Percentiles rank a stretch among this genome's conserved stretches.
These are phyloP conservation scores for Marchantia polymorpha DNA, from an alignment of 225 moss, liverwort and hornwort genomes.

Conservation along the genomic window DNA sequence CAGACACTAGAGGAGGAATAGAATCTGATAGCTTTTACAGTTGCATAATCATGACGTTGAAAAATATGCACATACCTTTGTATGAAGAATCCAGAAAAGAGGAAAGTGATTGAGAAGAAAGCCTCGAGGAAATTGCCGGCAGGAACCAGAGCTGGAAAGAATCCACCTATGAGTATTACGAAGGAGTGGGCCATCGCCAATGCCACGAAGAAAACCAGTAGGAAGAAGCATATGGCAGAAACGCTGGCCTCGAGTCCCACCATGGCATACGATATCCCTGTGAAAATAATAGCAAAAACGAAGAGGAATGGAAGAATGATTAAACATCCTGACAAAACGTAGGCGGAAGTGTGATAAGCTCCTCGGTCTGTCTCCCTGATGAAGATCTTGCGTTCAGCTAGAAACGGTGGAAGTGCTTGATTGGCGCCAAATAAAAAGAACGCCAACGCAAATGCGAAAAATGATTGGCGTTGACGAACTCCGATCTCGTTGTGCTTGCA, in stretches of 20 bases:
- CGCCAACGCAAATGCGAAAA: conserved; percentile 30
- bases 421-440: conserved; percentile 36
- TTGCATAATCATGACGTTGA: background rate
- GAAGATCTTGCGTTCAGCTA: conserved; percentile 38
- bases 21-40: background rate
- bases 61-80: conserved; percentile 30
- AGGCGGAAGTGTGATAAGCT: conserved; percentile 39
- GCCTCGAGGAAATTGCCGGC: conserved; percentile 39
- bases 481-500: conserved; percentile 22
- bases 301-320: conserved; percentile 37
- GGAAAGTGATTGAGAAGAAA: conserved; percentile 48
- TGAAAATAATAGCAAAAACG: conserved; percentile 32
- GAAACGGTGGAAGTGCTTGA: conserved; percentile 25
- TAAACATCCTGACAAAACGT: conserved; percentile 35
- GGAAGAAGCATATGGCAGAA: conserved; percentile 42
- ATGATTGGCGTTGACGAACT: conserved; percentile 35
- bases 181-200: conserved; percentile 32
- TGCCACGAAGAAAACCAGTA: conserved; percentile 37
- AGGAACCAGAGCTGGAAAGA: conserved; percentile 25
- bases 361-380: conserved; percentile 39
- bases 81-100: conserved; percentile 69
- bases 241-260: conserved; percentile 30
- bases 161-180: conserved; percentile 36
- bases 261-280: conserved; percentile 39
- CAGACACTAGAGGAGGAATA: background rate